phyloP scores from a whole-genome alignment of 2,329 filamentous ascomycete species.

The Ramularia endophylla region DNA sequence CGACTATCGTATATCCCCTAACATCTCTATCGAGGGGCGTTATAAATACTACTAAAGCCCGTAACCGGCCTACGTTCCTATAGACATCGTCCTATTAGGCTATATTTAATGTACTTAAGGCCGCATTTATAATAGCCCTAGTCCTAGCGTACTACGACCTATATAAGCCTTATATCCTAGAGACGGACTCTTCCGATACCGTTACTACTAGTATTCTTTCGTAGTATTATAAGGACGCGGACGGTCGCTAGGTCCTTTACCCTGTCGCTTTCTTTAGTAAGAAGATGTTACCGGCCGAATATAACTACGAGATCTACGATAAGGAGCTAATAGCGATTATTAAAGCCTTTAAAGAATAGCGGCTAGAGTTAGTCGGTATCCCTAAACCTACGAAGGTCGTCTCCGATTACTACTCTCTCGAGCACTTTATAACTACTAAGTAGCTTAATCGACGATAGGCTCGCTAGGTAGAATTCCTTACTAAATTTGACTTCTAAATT shows the following conservation, averaged over 20 bases:
- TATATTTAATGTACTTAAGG: neutral
- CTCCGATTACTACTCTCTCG: conserved; percentile 27
- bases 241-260: neutral
- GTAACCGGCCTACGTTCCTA: too few species aligned
- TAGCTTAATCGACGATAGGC: conserved; percentile 25
- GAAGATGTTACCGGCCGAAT: conserved; percentile 20
- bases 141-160: conserved; percentile 2
- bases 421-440: conserved; percentile 28
- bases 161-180: neutral
- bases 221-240: neutral
- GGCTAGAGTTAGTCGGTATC: conserved; percentile 15
- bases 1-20: neutral
- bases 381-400: conserved; percentile 20
- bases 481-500: conserved; percentile 24
- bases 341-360: conserved; percentile 24
- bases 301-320: too few species aligned
- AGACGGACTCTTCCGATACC: conserved; percentile 1
- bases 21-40: neutral
- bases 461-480: conserved; percentile 21
- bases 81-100: neutral
- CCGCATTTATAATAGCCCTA: neutral
- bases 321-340: conserved; percentile 34
- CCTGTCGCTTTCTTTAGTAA: conserved; percentile 22
- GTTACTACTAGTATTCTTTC: neutral
- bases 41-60: neutral